These are phyloP conservation scores for Sugiyamaella japonica DNA, from an alignment of 1,139 yeast genomes.

Conservation along the genomic window DNA sequence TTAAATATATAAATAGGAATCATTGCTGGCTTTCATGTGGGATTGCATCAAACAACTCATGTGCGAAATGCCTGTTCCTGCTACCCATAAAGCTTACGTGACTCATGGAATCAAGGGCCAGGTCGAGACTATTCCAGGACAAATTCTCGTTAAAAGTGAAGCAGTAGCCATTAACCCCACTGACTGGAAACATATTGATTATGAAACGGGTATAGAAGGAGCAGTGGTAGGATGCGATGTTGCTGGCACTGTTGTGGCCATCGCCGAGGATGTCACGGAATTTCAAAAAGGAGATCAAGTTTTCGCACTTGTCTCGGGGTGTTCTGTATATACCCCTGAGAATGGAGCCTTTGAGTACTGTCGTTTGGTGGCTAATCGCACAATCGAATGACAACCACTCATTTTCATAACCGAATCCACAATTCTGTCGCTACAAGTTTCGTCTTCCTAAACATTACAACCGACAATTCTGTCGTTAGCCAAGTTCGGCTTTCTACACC, in stretches of 20 bases:
- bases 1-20: no score
- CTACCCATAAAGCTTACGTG: conserved; percentile 22
- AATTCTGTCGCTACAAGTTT: no score
- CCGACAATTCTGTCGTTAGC: no score
- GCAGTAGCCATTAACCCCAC: conserved; percentile 73
- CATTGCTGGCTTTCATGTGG: no score
- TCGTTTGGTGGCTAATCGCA: conserved; percentile 27
- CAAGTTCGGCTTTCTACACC: no score
- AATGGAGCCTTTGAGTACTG: conserved; percentile 63
- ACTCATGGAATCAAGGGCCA: conserved; percentile 18
- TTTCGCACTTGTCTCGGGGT: conserved; percentile 53
- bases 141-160: conserved; percentile 53
- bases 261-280: conserved; percentile 57
- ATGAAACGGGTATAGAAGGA: conserved; percentile 38
- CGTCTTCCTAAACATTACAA: no score
- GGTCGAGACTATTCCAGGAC: conserved; percentile 30
- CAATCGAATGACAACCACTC: no score
- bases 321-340: conserved; percentile 40
- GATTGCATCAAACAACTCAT: no score
- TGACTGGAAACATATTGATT: conserved; percentile 64
- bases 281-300: conserved; percentile 58
- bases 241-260: conserved; percentile 57
- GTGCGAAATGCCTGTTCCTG: not conserved
- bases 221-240: conserved; percentile 44
- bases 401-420: no score